Evolutionary conservation across 495 filamentous ascomycete species (phyloP).

Genomic region (Glarea lozoyensis): DNA sequence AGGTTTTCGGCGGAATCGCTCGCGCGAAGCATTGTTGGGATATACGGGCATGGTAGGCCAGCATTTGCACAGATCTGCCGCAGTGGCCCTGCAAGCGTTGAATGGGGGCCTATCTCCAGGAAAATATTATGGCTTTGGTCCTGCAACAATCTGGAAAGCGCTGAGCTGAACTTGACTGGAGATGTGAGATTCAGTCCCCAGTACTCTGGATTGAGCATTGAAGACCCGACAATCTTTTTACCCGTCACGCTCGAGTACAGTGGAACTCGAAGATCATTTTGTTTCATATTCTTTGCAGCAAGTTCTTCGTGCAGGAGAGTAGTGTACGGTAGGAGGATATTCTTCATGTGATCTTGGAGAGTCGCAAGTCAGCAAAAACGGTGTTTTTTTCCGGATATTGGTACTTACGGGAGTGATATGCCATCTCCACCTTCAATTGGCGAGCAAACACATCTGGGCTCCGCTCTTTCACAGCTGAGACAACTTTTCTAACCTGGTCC

Average conservation of each 20-base stretch:
- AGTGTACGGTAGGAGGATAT: constrained; percentile 15
- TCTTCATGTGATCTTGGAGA: not conserved
- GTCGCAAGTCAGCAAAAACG: not conserved
- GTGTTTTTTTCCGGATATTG: not conserved
- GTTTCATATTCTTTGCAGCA: not conserved
- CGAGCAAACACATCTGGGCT: constrained; percentile 35
- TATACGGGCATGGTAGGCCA: constrained; percentile 23
- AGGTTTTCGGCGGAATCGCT: constrained; percentile 34
- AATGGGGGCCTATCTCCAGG: constrained; percentile 59
- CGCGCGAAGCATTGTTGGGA: constrained; percentile 32
- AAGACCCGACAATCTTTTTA: constrained; percentile 19
- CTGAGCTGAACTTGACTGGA: constrained; percentile 36
- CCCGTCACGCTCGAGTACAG: constrained; percentile 31
- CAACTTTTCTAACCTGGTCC: constrained; percentile 33
- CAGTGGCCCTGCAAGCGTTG: constrained; percentile 50
- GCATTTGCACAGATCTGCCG: constrained; percentile 33
- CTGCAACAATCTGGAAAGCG: not conserved
- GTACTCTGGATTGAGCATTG: constrained; percentile 24
- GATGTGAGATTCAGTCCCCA: constrained; percentile 46
- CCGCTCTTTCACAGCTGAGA: constrained; percentile 31
- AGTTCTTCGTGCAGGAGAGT: constrained; percentile 30
- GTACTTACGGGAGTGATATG: constrained; percentile 38
- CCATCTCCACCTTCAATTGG: constrained; percentile 38
- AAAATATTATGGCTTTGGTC: not conserved
- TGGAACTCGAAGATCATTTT: constrained; percentile 1